Evolutionary conservation across 169 alveolate species (phyloP).

Genomic region (Plasmodium knowlesi): DNA sequence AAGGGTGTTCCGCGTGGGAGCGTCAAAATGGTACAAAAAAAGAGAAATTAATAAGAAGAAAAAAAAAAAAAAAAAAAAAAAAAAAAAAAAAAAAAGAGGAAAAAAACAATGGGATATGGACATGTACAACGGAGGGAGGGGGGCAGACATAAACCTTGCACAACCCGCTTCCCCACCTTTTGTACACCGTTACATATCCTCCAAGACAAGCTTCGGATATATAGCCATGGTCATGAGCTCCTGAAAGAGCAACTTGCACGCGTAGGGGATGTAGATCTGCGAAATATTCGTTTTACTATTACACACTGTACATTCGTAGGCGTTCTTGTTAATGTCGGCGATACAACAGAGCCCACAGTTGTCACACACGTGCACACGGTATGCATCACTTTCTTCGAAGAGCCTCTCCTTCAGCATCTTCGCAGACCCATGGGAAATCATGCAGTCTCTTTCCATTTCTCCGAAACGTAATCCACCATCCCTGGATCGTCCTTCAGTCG

Average conservation of each 20-base stretch:
- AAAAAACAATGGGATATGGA: not conserved
- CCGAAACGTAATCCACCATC: constrained; percentile 99
- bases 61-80: not conserved
- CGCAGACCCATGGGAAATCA: constrained; percentile 99
- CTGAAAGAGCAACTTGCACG: constrained; percentile 97
- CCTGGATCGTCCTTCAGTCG: constrained; percentile 99
- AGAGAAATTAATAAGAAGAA: not conserved
- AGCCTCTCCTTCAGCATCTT: constrained; percentile 99
- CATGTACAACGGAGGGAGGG: too few relatives aligned
- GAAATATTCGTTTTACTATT: constrained; percentile 91
- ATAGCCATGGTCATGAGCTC: constrained; percentile 99
- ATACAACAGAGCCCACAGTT: constrained; percentile 96
- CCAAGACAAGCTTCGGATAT: constrained; percentile 94
- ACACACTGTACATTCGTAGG: constrained; percentile 94
- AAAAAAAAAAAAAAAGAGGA: not conserved
- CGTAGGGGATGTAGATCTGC: constrained; percentile 97
- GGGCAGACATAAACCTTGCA: too few relatives aligned
- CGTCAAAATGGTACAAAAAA: not conserved
- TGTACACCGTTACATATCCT: constrained; percentile 12
- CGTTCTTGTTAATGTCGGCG: constrained; percentile 94
- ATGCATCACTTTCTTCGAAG: constrained; percentile 98
- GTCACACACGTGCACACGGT: constrained; percentile 98
- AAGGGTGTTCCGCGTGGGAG: not conserved
- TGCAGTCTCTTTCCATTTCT: constrained; percentile 99
- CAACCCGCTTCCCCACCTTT: too few relatives aligned